Evolutionary conservation across 352 stramenopile species (phyloP).

Genomic region (Elongisporangium senticosum): DNA sequence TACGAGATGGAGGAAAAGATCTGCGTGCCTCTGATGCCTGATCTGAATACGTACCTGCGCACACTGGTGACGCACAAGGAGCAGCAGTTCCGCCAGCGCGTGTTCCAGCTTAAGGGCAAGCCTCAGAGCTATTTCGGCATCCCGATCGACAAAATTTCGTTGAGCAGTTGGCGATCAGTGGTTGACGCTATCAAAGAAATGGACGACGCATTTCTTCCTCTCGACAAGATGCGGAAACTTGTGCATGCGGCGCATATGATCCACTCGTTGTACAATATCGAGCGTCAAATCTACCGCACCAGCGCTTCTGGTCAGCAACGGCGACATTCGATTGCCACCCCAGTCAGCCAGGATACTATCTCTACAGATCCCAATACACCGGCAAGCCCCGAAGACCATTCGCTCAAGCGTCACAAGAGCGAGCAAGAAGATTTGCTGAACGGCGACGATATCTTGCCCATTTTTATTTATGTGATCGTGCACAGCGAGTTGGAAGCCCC

Average conservation of each 20-base stretch:
- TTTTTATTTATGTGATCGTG: slow-evolving; percentile 89
- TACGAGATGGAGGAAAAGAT: slow-evolving; percentile 79
- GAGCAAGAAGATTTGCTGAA: slow-evolving; percentile 68
- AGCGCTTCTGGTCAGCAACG: slow-evolving; percentile 24
- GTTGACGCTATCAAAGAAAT: slow-evolving; percentile 76
- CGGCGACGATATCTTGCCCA: slow-evolving; percentile 81
- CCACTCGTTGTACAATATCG: slow-evolving; percentile 59
- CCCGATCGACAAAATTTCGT: slow-evolving; percentile 64
- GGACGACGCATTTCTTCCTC: slow-evolving; percentile 71
- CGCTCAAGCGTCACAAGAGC: slow-evolving; percentile 9
- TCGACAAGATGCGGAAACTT: slow-evolving; percentile 83
- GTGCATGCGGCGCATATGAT: slow-evolving; percentile 67
- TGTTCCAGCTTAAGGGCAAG: slow-evolving; percentile 61
- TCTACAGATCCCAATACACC: background rate
- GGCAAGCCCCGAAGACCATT: background rate
- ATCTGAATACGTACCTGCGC: slow-evolving; percentile 40
- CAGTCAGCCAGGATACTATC: background rate
- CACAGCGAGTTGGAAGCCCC: slow-evolving; percentile 68
- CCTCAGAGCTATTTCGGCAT: slow-evolving; percentile 83
- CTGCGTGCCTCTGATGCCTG: slow-evolving; percentile 70
- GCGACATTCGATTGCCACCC: slow-evolving; percentile 25
- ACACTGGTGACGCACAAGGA: slow-evolving; percentile 60
- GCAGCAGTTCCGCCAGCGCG: slow-evolving; percentile 60
- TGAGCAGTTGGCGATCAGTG: slow-evolving; percentile 71
- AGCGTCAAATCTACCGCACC: slow-evolving; percentile 41